Base-by-base conservation (phyloP, 2,329 filamentous ascomycete species). In the Fusarium sp. region DNA sequence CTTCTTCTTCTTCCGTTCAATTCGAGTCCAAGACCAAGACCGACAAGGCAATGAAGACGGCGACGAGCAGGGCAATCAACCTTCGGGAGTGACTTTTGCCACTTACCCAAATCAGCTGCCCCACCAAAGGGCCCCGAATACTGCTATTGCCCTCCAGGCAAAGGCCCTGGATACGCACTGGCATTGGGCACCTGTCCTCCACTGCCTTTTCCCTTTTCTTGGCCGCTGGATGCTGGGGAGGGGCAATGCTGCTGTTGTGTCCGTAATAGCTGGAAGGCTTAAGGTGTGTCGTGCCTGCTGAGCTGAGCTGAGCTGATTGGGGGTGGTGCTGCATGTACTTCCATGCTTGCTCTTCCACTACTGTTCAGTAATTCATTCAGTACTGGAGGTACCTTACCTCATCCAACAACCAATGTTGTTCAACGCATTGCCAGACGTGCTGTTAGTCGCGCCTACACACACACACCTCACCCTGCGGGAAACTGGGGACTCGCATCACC, bases 21-120 rank as follows among this genome's bases (percentile, higher is more conserved):
- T n/a, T 37, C 4, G 17, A 19, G 9, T n/a, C 35, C 35, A 10
- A n/a, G 33, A 28, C 10, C 26, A 28, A 24, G 26, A 26, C 26
- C 26, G 26, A 26, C 26, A 30, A 30, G n/a, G 56, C 59, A 32
- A 62, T 62, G 49, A 56, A 28, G 50, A 62, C 37, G 28, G 39
- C 48, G 43, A 53, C 40, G 50, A 53, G 51, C 62, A 63, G 53
- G 56, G 46, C 61, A 51, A 46, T 64, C 61, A 51, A 46, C 64
- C 50, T 40, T 69, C 66, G 64, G 69, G 49, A 24, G 71, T 70
- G 72, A 71, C 71, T 74, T 74, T 74, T 55, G 74, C 74, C 74
- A 75, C 74, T 67, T 60, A 68, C 54, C 68, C 67, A 73, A 76
- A 75, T 77, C 75, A 77, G 74, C 72, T 76, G 75, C 73, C 70